Conservation (phyloP, 805 yeast species). For the Yarrowia sp. region DNA sequence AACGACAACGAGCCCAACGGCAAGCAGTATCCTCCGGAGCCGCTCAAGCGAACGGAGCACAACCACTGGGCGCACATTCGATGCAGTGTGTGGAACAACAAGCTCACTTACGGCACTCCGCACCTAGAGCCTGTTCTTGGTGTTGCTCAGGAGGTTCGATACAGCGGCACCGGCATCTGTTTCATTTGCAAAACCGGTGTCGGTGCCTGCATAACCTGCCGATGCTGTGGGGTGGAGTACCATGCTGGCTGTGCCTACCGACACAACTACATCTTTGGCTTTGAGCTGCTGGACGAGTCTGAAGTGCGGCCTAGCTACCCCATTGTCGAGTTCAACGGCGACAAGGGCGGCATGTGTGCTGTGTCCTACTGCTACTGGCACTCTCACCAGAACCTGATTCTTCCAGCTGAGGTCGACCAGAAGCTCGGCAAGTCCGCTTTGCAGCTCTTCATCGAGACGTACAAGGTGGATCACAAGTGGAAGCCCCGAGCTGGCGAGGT, state of each 20-base stretch:
- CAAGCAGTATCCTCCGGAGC: constrained; percentile 51
- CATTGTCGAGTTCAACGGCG: constrained; percentile 31
- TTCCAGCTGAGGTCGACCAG: constrained; percentile 32
- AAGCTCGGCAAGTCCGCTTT: constrained; percentile 34
- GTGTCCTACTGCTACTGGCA: constrained; percentile 32
- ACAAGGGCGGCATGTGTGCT: constrained; percentile 32
- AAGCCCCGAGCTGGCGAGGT: neutral
- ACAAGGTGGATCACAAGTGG: constrained; percentile 31
- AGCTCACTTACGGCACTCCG: constrained; percentile 45
- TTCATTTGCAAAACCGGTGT: constrained; percentile 49
- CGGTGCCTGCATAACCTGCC: constrained; percentile 54
- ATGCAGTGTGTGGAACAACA: constrained; percentile 60
- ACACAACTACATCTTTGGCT: constrained; percentile 52
- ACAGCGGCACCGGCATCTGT: constrained; percentile 34
- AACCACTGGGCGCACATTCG: constrained; percentile 77
- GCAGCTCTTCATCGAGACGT: constrained; percentile 35
- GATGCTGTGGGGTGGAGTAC: constrained; percentile 42
- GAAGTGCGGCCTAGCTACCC: constrained; percentile 27
- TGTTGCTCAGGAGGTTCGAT: constrained; percentile 30
- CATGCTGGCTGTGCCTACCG: constrained; percentile 63
- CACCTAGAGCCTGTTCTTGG: constrained; percentile 51
- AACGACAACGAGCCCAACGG: constrained; percentile 45
- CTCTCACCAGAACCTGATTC: neutral
- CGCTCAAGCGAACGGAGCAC: constrained; percentile 61
- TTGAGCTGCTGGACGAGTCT: constrained; percentile 38